Conservation (phyloP, 169 alveolate genomes). For the Cryptosporidium ubiquitum region DNA sequence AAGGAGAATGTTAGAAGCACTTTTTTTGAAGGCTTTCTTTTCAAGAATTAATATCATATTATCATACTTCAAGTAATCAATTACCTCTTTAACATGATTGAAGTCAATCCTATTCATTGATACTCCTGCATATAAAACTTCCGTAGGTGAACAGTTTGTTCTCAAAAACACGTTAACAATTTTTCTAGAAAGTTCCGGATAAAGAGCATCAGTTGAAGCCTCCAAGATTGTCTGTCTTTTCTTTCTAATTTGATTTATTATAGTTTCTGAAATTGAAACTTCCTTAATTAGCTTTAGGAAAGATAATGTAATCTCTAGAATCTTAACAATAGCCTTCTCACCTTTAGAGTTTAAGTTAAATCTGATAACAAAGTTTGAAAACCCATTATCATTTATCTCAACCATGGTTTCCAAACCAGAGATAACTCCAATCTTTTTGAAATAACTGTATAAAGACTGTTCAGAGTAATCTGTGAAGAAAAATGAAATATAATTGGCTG, state of each 20-base stretch:
- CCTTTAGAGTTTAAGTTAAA: neutral
- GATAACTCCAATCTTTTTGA: neutral
- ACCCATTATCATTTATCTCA: slow-evolving; percentile 43
- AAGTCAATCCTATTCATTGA: slow-evolving; percentile 29
- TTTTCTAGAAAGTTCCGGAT: slow-evolving; percentile 6
- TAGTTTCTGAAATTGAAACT: slow-evolving; percentile 37
- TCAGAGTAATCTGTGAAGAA: slow-evolving; percentile 44
- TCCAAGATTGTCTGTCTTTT: slow-evolving; percentile 31
- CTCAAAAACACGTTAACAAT: slow-evolving; percentile 16
- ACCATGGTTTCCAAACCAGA: neutral
- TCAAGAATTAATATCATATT: slow-evolving; percentile 14
- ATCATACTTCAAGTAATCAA: slow-evolving; percentile 16
- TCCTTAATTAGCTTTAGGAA: slow-evolving; percentile 34
- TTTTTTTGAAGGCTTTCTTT: slow-evolving; percentile 45
- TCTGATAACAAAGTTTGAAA: slow-evolving; percentile 25
- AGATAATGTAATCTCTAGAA: slow-evolving; percentile 29
- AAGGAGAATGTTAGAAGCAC: slow-evolving; percentile 35
- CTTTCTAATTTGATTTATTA: slow-evolving; percentile 36
- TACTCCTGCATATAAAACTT: slow-evolving; percentile 16
- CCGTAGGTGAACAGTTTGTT: slow-evolving; percentile 31
- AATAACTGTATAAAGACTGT: neutral
- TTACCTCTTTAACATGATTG: slow-evolving; percentile 5
- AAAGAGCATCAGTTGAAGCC: neutral
- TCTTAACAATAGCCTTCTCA: slow-evolving; percentile 25
- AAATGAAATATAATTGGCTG: slow-evolving; percentile 44